These are phyloP conservation scores for Elongisporangium undulatum DNA, from an alignment of 352 stramenopile genomes.

Conservation along the genomic window DNA sequence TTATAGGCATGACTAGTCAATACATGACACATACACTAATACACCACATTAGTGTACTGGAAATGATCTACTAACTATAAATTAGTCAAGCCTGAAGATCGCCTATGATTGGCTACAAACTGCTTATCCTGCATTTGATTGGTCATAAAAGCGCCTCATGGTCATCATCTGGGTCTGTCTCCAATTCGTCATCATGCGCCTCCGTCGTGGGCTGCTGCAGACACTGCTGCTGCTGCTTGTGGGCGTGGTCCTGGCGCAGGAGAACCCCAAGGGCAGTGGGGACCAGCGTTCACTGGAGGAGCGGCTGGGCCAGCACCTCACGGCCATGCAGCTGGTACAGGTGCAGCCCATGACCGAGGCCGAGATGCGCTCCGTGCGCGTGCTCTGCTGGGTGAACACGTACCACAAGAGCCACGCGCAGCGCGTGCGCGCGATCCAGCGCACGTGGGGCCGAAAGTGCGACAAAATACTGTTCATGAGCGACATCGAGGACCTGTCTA, in stretches of 20 bases:
- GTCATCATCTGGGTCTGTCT: neutral
- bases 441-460: conserved; percentile 74
- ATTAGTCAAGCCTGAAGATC: neutral
- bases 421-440: conserved; percentile 60
- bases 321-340: conserved; percentile 67
- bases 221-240: neutral
- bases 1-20: neutral
- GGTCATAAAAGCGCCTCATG: neutral
- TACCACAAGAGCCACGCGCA: conserved; percentile 71
- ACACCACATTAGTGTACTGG: too few species aligned
- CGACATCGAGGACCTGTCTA: conserved; percentile 51
- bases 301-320: conserved; percentile 52
- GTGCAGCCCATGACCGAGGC: conserved; percentile 40
- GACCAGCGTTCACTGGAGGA: neutral
- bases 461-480: conserved; percentile 90
- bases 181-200: neutral
- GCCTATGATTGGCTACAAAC: neutral
- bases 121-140: neutral
- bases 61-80: neutral
- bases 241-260: neutral
- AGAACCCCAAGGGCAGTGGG: neutral
- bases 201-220: neutral
- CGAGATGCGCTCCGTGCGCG: conserved; percentile 36
- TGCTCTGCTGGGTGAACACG: conserved; percentile 86
- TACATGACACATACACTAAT: too few species aligned